Percentiles rank a stretch among this genome's conserved stretches.
phyloP scores from a whole-genome alignment of 2,329 filamentous ascomycete genomes.

The Aspergillus fischeri region DNA sequence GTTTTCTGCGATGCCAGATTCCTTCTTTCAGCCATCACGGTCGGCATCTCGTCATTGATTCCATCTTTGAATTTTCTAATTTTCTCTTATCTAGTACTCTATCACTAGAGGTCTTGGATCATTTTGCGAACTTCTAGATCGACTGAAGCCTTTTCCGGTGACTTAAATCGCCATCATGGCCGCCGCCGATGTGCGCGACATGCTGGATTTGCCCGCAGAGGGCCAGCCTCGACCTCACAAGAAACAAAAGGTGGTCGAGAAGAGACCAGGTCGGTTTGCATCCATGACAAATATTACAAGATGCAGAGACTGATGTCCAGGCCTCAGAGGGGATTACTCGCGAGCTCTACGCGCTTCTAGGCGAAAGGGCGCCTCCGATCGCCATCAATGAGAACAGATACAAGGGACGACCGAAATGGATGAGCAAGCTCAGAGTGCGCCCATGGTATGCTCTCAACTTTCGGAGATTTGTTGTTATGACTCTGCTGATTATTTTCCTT shows the following conservation, averaged over 20 bases:
- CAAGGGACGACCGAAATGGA: slow-evolving; percentile 47
- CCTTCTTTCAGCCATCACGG: neutral
- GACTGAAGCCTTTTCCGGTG: neutral
- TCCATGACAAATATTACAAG: no score
- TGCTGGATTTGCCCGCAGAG: slow-evolving; percentile 70
- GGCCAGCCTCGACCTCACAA: slow-evolving; percentile 62
- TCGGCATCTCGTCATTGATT: neutral
- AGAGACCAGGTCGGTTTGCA: slow-evolving; percentile 48
- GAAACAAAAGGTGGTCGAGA: slow-evolving; percentile 66
- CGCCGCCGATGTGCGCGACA: slow-evolving; percentile 79
- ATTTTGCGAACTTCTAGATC: neutral
- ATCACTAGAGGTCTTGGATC: neutral
- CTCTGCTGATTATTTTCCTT: slow-evolving; percentile 36
- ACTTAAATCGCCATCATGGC: slow-evolving; percentile 51
- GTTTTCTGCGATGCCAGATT: neutral
- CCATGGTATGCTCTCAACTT: slow-evolving; percentile 38
- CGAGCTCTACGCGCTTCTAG: slow-evolving; percentile 49
- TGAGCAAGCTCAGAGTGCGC: slow-evolving; percentile 41
- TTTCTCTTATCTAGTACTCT: neutral
- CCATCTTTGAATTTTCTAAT: neutral
- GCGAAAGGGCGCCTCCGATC: slow-evolving; percentile 50
- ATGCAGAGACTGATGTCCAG: slow-evolving; percentile 1
- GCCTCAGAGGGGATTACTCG: slow-evolving; percentile 47
- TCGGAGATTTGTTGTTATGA: slow-evolving; percentile 43
- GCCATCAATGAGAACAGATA: slow-evolving; percentile 51